A percentile compares a stretch with the other conserved stretches of the same genome.
Evolutionary conservation across 73 alveolate species (phyloP).

Genomic region (Blepharisma japonicum): DNA sequence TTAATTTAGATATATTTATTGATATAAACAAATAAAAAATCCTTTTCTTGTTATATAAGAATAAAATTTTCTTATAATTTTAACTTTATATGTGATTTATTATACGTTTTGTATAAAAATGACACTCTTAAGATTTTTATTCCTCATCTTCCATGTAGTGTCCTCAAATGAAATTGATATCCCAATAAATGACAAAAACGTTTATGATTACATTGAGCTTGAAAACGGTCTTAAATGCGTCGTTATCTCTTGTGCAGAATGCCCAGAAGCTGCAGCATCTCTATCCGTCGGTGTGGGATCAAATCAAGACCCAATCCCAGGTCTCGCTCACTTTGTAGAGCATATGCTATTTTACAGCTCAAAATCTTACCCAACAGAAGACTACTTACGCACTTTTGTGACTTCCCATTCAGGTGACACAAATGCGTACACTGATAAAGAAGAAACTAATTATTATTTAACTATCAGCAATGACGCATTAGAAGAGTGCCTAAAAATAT

Average conservation of each 20-base stretch:
- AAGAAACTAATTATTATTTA: conserved; percentile 65
- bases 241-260: conserved; percentile 55
- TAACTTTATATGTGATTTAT: too few relatives aligned
- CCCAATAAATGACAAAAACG: too few relatives aligned
- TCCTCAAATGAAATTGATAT: too few relatives aligned
- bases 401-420: conserved; percentile 70
- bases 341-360: conserved; percentile 92
- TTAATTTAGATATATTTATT: too few relatives aligned
- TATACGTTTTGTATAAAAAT: too few relatives aligned
- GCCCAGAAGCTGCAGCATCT: conserved; percentile 71
- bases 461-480: conserved; percentile 46
- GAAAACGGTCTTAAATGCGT: conserved; percentile 61
- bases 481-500: conserved; percentile 64
- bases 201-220: neutral
- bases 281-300: conserved; percentile 64
- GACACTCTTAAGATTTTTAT: too few relatives aligned
- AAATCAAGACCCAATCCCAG: conserved; percentile 63
- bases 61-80: too few relatives aligned
- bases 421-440: conserved; percentile 82
- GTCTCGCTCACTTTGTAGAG: conserved; percentile 94
- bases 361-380: conserved; percentile 68
- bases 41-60: too few relatives aligned
- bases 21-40: too few relatives aligned
- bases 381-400: conserved; percentile 51
- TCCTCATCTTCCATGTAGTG: too few relatives aligned